Percentiles rank a stretch among this genome's conserved stretches.
phyloP scores from a whole-genome alignment of 345 rosid species.

The Brassica nigra region DNA sequence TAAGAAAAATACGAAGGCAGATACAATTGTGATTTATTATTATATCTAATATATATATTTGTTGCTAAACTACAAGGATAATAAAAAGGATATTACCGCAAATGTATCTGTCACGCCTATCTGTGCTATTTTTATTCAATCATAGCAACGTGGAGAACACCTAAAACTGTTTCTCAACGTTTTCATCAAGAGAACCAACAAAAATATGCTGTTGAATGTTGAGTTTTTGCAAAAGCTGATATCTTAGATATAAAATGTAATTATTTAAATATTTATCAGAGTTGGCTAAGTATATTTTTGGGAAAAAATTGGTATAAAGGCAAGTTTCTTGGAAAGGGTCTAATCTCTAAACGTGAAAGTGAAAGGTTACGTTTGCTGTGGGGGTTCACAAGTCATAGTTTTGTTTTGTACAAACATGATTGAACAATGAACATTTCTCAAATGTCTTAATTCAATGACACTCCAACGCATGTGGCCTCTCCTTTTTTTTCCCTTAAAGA shows the following conservation, averaged over 20 bases:
- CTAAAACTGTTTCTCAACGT: not conserved
- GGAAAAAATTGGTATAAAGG: not conserved
- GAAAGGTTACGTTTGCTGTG: not conserved
- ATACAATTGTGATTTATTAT: not conserved
- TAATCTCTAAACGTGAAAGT: not conserved
- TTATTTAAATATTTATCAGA: not conserved
- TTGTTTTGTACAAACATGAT: not conserved
- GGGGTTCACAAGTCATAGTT: not conserved
- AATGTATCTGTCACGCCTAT: slow-evolving; percentile 20
- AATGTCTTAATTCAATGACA: slow-evolving; percentile 6
- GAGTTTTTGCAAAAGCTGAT: not conserved
- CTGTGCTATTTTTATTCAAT: not conserved
- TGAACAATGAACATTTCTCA: slow-evolving; percentile 10
- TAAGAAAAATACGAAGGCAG: not conserved
- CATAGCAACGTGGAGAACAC: not conserved
- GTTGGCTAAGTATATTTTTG: not conserved
- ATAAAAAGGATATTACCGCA: slow-evolving; percentile 11
- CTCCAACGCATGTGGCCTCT: slow-evolving; percentile 31
- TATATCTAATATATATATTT: not conserved
- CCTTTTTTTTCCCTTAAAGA: not conserved
- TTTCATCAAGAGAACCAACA: not conserved
- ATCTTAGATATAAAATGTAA: not conserved
- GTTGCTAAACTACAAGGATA: slow-evolving; percentile 13
- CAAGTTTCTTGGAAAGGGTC: not conserved
- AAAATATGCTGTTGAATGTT: not conserved